Percentiles rank a stretch among this genome's conserved stretches.
phyloP scores from a whole-genome alignment of 2,329 filamentous ascomycete species.

The Penicillium hesseltinei region DNA sequence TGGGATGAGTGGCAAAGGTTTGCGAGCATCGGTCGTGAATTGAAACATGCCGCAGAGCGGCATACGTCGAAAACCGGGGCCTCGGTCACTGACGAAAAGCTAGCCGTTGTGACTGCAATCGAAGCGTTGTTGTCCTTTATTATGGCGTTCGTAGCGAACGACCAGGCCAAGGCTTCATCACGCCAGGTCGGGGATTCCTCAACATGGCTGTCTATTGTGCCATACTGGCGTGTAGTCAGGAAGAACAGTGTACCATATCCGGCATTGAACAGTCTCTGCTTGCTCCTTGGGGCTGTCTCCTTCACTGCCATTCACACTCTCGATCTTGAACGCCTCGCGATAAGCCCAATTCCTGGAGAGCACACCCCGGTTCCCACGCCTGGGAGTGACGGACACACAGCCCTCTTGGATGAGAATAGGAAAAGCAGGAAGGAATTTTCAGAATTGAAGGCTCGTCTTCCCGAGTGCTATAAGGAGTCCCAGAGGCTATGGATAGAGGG shows the following conservation, averaged over 20 bases:
- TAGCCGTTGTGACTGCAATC: conserved; percentile 41
- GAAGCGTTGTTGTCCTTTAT: conserved; percentile 51
- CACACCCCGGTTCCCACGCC: conserved; percentile 42
- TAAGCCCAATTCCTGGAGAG: conserved; percentile 41
- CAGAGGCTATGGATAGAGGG: conserved; percentile 47
- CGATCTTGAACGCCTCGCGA: conserved; percentile 46
- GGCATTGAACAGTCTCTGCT: conserved; percentile 45
- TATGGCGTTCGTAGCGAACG: conserved; percentile 46
- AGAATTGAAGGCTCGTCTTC: conserved; percentile 42
- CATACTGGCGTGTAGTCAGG: conserved; percentile 48
- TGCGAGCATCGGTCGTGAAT: conserved; percentile 42
- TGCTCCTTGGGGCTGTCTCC: conserved; percentile 48
- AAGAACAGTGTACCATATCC: conserved; percentile 39
- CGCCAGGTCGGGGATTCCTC: conserved; percentile 41
- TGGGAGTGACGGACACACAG: conserved; percentile 43
- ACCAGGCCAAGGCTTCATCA: conserved; percentile 37
- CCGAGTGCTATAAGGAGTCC: conserved; percentile 43
- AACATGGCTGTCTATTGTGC: conserved; percentile 49
- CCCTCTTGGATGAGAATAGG: conserved; percentile 38
- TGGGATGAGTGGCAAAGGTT: conserved; percentile 45
- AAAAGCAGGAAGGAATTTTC: conserved; percentile 39
- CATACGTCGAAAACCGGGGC: conserved; percentile 32
- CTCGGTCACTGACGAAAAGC: conserved; percentile 35
- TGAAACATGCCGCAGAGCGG: conserved; percentile 47
- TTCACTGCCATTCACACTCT: conserved; percentile 47